Percentiles rank a stretch among this genome's conserved stretches.
Conservation (phyloP, 345 rosid species). For the Anastatica hierochuntica region DNA sequence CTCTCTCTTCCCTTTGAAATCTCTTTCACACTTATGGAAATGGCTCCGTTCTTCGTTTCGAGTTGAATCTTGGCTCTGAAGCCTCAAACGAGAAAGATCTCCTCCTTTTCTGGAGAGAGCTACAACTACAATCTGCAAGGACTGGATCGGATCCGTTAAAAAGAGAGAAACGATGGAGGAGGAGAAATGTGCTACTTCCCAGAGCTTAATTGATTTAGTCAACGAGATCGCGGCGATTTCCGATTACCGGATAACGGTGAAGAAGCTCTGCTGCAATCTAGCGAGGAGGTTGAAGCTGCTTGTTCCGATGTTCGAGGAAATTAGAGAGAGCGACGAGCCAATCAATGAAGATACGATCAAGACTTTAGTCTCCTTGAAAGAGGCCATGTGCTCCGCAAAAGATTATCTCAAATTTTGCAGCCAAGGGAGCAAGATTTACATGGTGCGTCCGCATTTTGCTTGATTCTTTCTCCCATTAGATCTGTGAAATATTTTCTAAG, state of each 20-base stretch:
- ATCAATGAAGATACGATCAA: slow-evolving; percentile 36
- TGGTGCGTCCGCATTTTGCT: slow-evolving; percentile 32
- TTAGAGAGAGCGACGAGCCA: slow-evolving; percentile 49
- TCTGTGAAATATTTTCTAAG: slow-evolving; percentile 36
- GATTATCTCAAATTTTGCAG: slow-evolving; percentile 67
- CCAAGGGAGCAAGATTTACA: slow-evolving; percentile 84
- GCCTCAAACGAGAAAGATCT: not conserved
- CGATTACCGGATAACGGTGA: slow-evolving; percentile 48
- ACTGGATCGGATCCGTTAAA: slow-evolving; percentile 16
- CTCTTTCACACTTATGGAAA: no score
- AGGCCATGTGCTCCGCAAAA: slow-evolving; percentile 41
- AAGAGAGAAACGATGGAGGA: slow-evolving; percentile 36
- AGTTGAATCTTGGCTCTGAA: slow-evolving; percentile 7
- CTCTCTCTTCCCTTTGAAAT: no score
- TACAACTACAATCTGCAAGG: not conserved
- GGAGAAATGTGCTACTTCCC: slow-evolving; percentile 38
- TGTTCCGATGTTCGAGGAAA: slow-evolving; percentile 79
- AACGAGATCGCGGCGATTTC: slow-evolving; percentile 51
- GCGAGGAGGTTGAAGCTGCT: slow-evolving; percentile 72
- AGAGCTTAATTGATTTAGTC: slow-evolving; percentile 53
- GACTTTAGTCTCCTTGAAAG: slow-evolving; percentile 39
- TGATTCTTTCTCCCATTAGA: slow-evolving; percentile 19
- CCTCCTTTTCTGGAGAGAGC: not conserved
- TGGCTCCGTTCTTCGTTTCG: slow-evolving; percentile 1
- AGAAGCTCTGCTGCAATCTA: slow-evolving; percentile 66